A percentile compares a stretch with the other conserved stretches of the same genome.
Evolutionary conservation across 306 rosid genomes (phyloP).

Genomic region (Luffa aegyptiaca): DNA sequence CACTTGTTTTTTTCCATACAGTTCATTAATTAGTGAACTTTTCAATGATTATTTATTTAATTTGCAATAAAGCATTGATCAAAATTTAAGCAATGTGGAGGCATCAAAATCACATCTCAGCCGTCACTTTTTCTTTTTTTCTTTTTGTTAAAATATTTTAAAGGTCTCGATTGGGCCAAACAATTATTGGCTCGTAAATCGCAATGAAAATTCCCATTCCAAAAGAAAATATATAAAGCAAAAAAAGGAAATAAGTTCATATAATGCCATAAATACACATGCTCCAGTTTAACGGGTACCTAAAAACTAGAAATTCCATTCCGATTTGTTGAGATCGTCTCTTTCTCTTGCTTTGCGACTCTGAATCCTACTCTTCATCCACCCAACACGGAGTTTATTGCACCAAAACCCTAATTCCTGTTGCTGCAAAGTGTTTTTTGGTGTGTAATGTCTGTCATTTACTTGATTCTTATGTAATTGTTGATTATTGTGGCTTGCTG

Average conservation of each 20-base stretch:
- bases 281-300: slow-evolving; percentile 13
- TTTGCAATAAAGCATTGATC: not conserved
- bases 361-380: slow-evolving; percentile 37
- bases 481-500: slow-evolving; percentile 1
- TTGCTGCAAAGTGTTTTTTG: not conserved
- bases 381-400: slow-evolving; percentile 21
- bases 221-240: slow-evolving; percentile 1
- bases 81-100: not conserved
- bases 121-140: not conserved
- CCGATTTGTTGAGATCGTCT: slow-evolving; percentile 13
- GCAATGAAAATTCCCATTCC: not conserved
- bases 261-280: slow-evolving; percentile 7
- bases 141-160: not conserved
- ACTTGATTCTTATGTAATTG: not conserved
- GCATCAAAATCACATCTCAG: not conserved
- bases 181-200: slow-evolving; percentile 8
- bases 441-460: slow-evolving; percentile 14
- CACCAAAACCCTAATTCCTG: slow-evolving; percentile 47
- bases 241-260: not conserved
- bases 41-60: slow-evolving; percentile 1
- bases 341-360: slow-evolving; percentile 27
- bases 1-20: not conserved
- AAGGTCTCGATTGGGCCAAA: not conserved
- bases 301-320: slow-evolving; percentile 7
- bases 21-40: not conserved